A percentile compares a stretch with the other conserved stretches of the same genome.
These are phyloP conservation scores for Pseudocercospora vitis DNA, from an alignment of 2,329 filamentous ascomycete genomes.

Conservation along the genomic window DNA sequence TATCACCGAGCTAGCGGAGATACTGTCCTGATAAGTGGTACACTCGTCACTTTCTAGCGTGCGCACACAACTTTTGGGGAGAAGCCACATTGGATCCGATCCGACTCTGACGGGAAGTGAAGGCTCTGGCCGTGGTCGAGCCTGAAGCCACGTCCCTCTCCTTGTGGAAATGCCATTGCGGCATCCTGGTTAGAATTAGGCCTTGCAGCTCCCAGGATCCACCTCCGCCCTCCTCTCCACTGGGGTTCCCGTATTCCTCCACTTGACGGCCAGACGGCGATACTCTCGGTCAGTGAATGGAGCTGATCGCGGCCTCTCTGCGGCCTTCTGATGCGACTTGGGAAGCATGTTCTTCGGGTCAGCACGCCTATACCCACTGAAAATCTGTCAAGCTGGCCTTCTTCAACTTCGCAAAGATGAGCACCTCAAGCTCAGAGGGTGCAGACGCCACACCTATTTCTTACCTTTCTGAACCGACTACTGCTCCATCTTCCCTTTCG, in stretches of 20 bases:
- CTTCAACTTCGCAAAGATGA: conserved; percentile 17
- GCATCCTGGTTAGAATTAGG: too few species aligned
- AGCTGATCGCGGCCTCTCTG: not conserved
- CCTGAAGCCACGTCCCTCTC: not conserved
- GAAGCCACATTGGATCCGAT: too few species aligned
- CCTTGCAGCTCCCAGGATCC: not conserved
- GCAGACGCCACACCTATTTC: conserved; percentile 12
- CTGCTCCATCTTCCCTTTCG: conserved; percentile 4
- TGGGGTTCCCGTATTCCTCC: not conserved
- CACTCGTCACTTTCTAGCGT: too few species aligned
- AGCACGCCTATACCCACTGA: not conserved
- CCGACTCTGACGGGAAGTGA: too few species aligned
- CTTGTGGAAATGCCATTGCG: not conserved
- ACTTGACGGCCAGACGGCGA: conserved; percentile 1
- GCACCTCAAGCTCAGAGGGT: conserved; percentile 15
- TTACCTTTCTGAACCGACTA: conserved; percentile 8
- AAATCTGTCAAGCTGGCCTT: not conserved
- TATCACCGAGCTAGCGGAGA: too few species aligned
- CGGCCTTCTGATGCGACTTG: not conserved
- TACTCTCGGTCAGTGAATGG: conserved; percentile 3
- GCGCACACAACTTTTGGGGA: too few species aligned
- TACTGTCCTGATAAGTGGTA: too few species aligned
- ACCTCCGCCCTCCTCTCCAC: not conserved
- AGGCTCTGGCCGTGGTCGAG: too few species aligned
- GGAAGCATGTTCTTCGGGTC: conserved; percentile 10